Evolutionary conservation across 1,139 yeast genomes (phyloP), one percentile per base, ranked within the genome.

Genomic region (Sugiyamaella sp.): DNA sequence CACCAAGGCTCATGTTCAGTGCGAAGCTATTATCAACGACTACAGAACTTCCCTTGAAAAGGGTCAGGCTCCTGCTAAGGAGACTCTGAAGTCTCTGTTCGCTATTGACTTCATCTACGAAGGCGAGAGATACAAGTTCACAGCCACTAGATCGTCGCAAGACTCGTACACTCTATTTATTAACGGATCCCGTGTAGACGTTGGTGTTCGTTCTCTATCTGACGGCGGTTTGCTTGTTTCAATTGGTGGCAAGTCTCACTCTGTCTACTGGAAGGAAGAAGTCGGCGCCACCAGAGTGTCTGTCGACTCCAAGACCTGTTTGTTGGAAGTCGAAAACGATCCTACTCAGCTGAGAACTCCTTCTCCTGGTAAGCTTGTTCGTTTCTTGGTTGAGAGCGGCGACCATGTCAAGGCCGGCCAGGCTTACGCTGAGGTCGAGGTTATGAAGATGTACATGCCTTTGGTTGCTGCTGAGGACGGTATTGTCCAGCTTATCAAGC

Each of bases 311-410:
- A 93, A 89, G 77, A 91, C 99, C 40, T 93, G 98, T 70, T 75
- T 89, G 62, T 80, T 93, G 61, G 99, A 93, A 74, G 86, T 81
- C 57, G 99, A 93, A 76, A 91, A 89, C 67, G 99, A 93, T 67
- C 99, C 99, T 62, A 93, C 99, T 47, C 99, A 95, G 76, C 80
- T 95, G 68, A 85, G 98, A 76, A 89, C 99, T 46, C 99, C 99
- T 45, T 91, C 98, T 43, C 99, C 99, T 52, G 99, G 99, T 79
- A 93, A 95, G 74, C 81, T 93, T 64, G 96, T 91, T 57, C 89
- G 89, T 71, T 95, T 84, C 72, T 79, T 93, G 65, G 96, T 93
- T 58, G 98, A 93, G 69, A 87, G 87, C 65, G 99, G 99, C 62
- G 99, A 93, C 62, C 98, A 91, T 66, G 82, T 93, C 64, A 75